A percentile compares a stretch with the other conserved stretches of the same genome.
Evolutionary conservation across 495 filamentous ascomycete species (phyloP).

Genomic region (Physcia stellaris): DNA sequence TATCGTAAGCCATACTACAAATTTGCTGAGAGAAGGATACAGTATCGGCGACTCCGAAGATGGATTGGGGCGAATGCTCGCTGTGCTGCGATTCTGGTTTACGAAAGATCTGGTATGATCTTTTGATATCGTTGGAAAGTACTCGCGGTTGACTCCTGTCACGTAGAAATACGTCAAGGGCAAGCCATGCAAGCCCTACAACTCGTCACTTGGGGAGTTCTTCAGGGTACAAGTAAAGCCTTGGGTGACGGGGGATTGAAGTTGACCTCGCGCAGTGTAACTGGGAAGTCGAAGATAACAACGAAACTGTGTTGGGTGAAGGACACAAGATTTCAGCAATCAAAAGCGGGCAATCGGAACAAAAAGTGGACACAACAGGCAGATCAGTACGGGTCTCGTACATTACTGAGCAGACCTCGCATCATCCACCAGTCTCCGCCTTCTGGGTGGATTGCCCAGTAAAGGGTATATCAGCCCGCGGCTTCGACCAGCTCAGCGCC

Average conservation of each 20-base stretch:
- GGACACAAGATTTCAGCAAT: conserved; percentile 22
- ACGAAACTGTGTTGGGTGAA: conserved; percentile 32
- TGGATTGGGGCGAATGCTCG: conserved; percentile 80
- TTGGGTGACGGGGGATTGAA: conserved; percentile 2
- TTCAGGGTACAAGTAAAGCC: conserved; percentile 54
- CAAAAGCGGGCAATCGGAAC: conserved; percentile 20
- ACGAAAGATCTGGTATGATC: conserved; percentile 74
- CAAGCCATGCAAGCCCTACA: conserved; percentile 97
- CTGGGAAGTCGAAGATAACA: conserved; percentile 72
- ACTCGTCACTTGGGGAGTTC: conserved; percentile 94
- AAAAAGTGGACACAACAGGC: conserved; percentile 23
- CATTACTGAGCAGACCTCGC: conserved; percentile 95
- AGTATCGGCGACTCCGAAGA: conserved; percentile 94
- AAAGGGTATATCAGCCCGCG: conserved; percentile 75
- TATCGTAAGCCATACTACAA: conserved; percentile 21
- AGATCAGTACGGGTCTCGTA: conserved; percentile 70
- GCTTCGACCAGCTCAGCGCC: conserved; percentile 89
- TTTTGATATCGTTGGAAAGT: not conserved
- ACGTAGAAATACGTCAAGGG: conserved; percentile 89
- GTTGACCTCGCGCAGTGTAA: conserved; percentile 49
- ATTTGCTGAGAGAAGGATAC: conserved; percentile 20
- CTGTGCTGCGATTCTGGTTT: conserved; percentile 91
- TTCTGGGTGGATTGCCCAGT: conserved; percentile 90
- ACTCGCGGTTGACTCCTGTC: conserved; percentile 6
- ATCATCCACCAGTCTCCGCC: conserved; percentile 93